Percentiles rank a stretch among this genome's conserved stretches.
phyloP scores from a whole-genome alignment of 2,329 filamentous ascomycete species.

The Fusarium tricinctum region DNA sequence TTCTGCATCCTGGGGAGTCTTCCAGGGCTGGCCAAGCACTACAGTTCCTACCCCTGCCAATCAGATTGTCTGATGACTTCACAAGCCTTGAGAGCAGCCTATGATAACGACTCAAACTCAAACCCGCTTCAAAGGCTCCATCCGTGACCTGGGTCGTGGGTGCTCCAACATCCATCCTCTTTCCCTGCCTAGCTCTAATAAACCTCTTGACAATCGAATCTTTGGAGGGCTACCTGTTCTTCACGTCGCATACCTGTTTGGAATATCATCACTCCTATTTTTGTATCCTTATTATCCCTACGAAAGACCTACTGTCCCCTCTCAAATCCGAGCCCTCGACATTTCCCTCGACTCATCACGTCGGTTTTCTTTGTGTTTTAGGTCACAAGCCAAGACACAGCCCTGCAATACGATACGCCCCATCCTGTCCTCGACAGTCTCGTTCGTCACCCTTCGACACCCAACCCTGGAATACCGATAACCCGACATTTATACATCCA shows the following conservation, averaged over 20 bases:
- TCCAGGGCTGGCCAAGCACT: slow-evolving; percentile 9
- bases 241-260: slow-evolving; percentile 3
- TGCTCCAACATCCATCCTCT: slow-evolving; percentile 29
- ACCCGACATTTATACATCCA: slow-evolving; percentile 27
- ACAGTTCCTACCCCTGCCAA: slow-evolving; percentile 23
- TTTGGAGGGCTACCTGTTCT: slow-evolving; percentile 18
- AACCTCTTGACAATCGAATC: slow-evolving; percentile 41
- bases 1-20: slow-evolving; percentile 7
- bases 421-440: slow-evolving; percentile 25
- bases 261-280: not conserved
- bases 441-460: slow-evolving; percentile 30
- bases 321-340: slow-evolving; percentile 1
- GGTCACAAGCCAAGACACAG: slow-evolving; percentile 43
- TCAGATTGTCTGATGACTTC: slow-evolving; percentile 35
- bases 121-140: slow-evolving; percentile 18
- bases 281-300: not conserved
- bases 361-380: slow-evolving; percentile 41
- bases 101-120: slow-evolving; percentile 37
- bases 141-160: not conserved
- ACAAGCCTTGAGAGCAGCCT: slow-evolving; percentile 38
- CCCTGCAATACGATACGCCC: slow-evolving; percentile 25
- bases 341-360: slow-evolving; percentile 16
- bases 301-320: not conserved
- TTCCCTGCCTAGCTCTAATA: slow-evolving; percentile 14
- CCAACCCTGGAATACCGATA: slow-evolving; percentile 38